Evolutionary conservation across 2,329 filamentous ascomycete genomes (phyloP).

Genomic region (Cyphellophora attinorum): DNA sequence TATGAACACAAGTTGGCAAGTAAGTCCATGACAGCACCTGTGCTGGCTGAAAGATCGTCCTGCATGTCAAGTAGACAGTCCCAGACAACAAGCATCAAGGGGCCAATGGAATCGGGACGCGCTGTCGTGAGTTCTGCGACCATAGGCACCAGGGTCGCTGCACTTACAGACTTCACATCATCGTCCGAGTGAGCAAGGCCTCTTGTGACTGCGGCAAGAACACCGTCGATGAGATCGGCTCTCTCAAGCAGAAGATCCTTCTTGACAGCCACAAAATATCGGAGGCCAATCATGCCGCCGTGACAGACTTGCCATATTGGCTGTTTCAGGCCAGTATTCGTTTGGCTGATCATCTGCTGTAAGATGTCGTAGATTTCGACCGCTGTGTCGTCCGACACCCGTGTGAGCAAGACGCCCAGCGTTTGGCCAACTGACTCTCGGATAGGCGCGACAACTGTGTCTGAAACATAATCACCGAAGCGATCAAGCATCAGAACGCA

Average conservation of each 20-base stretch:
- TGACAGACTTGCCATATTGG: slow-evolving; percentile 92
- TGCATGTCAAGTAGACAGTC: slow-evolving; percentile 93
- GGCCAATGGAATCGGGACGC: slow-evolving; percentile 66
- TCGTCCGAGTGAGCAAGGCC: slow-evolving; percentile 85
- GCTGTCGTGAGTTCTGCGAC: slow-evolving; percentile 87
- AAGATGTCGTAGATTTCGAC: slow-evolving; percentile 76
- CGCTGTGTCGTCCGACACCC: slow-evolving; percentile 70
- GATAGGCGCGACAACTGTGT: slow-evolving; percentile 93
- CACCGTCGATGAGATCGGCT: slow-evolving; percentile 78
- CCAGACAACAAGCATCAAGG: slow-evolving; percentile 91
- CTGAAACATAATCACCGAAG: slow-evolving; percentile 95
- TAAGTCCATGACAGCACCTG: slow-evolving; percentile 96
- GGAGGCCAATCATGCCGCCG: slow-evolving; percentile 91
- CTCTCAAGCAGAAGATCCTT: slow-evolving; percentile 85
- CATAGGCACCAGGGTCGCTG: slow-evolving; percentile 93
- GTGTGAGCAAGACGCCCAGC: slow-evolving; percentile 76
- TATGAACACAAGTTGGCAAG: slow-evolving; percentile 93
- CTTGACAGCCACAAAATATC: slow-evolving; percentile 89
- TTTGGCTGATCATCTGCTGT: slow-evolving; percentile 84
- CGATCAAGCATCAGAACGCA: slow-evolving; percentile 96
- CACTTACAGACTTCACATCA: slow-evolving; percentile 92
- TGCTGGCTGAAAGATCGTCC: slow-evolving; percentile 93
- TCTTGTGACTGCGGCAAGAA: slow-evolving; percentile 88
- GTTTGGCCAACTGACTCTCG: slow-evolving; percentile 92
- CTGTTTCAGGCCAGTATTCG: slow-evolving; percentile 62